A percentile compares a stretch with the other conserved stretches of the same genome.
These are phyloP conservation scores for Litchi chinensis DNA, from an alignment of 345 rosid genomes.

Conservation along the genomic window DNA sequence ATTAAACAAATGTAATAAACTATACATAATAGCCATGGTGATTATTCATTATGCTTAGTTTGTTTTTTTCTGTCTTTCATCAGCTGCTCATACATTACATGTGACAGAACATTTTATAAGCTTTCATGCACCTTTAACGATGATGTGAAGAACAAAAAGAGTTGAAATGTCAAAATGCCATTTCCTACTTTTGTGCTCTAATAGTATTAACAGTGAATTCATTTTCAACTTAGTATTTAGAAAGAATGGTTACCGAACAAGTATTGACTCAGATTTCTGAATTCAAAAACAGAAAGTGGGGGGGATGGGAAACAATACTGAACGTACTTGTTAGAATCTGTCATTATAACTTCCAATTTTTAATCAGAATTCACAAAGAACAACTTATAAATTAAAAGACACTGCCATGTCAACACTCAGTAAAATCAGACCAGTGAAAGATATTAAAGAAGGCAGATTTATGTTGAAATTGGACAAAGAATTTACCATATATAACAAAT, in stretches of 20 bases:
- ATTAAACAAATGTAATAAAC: not conserved
- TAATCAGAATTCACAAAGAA: slow-evolving; percentile 1
- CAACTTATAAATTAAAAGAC: slow-evolving; percentile 5
- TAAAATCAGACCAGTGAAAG: not conserved
- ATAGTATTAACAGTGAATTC: not conserved
- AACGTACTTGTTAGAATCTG: not conserved
- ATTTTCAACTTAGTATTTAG: not conserved
- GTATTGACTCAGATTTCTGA: not conserved
- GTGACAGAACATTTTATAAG: not conserved
- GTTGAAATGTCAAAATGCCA: not conserved
- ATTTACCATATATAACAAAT: not conserved
- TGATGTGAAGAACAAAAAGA: not conserved
- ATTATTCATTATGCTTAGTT: not conserved
- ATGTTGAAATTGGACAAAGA: not conserved
- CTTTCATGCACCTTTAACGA: not conserved
- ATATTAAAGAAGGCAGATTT: not conserved
- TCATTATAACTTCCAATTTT: slow-evolving; percentile 9
- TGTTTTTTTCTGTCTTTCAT: not conserved
- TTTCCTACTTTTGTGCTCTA: not conserved
- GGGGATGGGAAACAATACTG: not conserved
- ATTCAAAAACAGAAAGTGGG: not conserved
- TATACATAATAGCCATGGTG: not conserved
- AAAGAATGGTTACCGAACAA: not conserved
- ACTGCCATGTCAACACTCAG: not conserved
- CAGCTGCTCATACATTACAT: not conserved